Evolutionary conservation across 768 basidiomycete species (phyloP), one percentile per base, ranked within the genome.

Genomic region (Collybia mongolica): DNA sequence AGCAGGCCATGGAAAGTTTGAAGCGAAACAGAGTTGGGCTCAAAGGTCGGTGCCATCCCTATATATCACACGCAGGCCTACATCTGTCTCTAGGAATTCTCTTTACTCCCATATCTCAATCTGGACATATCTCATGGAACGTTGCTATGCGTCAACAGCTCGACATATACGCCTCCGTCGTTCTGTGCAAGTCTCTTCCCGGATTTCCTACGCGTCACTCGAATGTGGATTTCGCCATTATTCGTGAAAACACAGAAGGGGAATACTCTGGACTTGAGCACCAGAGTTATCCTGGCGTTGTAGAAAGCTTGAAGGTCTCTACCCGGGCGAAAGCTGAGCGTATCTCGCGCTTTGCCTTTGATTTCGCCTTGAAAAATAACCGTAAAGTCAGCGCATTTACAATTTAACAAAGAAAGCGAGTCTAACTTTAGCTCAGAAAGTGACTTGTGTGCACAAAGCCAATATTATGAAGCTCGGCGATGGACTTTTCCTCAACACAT

Each of bases 381-480:
- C 86, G 97, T 71, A 98, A 98, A 86, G 94, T 88, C 49, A 45
- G 73, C 54, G 47, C 24, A 32, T 45, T 38, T 29, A 2, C 38
- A 24, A 38, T 28, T 36, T 32, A 20, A 11, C 20, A 26, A 22
- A 49, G 40, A 9, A 17, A 26, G 7, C 6, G 2, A 32, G 26
- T 28, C 52, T 62, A 23, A 55, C 28, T 7, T 22, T 35, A 46
- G 54, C 41, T 2, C 59, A 96, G 93, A 98, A 96, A 89, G 96
- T 99, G 59, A 99, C 97, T 37, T 98, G 95, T 65, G 94, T 99
- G 39, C 97, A 99, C 84, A 99, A 99, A 74, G 97, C 97, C 62
- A 98, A 98, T 79, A 99, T 99, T 79, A 99, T 99, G 97, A 99
- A 99, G 72, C 86, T 98, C 60, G 96, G 96, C 68, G 97, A 98